Percentiles rank a stretch among this genome's conserved stretches.
Conservation (phyloP, 352 stramenopile species). For the Globisporangium canariense region DNA sequence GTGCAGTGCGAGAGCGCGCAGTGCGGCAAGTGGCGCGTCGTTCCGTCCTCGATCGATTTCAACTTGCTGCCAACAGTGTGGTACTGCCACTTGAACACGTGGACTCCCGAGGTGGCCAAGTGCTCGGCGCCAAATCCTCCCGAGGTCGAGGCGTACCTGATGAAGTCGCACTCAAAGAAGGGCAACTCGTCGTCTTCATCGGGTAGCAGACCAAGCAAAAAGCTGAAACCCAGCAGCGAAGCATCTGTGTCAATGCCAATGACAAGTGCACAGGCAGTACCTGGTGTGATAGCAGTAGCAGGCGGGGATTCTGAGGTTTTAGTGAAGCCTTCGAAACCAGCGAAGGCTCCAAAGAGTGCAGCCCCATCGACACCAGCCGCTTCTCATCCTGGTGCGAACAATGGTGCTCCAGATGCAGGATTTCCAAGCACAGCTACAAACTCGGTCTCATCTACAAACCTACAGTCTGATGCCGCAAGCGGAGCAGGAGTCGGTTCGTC, state of each 20-base stretch:
- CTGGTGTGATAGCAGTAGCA: not conserved
- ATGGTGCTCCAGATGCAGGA: not conserved
- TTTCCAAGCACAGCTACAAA: not conserved
- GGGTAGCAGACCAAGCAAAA: conserved; percentile 45
- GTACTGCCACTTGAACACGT: conserved; percentile 83
- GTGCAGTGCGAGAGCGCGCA: conserved; percentile 93
- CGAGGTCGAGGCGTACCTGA: conserved; percentile 66
- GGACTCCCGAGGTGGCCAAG: conserved; percentile 64
- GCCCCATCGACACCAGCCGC: not conserved
- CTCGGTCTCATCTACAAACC: not conserved
- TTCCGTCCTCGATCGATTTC: conserved; percentile 89
- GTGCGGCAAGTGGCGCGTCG: conserved; percentile 94
- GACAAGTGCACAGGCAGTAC: not conserved
- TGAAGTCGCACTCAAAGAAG: conserved; percentile 63
- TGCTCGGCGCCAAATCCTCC: conserved; percentile 66
- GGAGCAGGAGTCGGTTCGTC: not conserved
- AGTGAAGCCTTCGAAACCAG: conserved; percentile 8
- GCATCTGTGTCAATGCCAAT: not conserved
- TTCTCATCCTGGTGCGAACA: not conserved
- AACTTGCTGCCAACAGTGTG: conserved; percentile 88
- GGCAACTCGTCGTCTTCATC: conserved; percentile 17
- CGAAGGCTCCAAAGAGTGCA: conserved; percentile 13
- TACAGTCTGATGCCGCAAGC: not conserved
- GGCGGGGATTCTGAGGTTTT: not conserved
- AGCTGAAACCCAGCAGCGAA: conserved; percentile 26